Evolutionary conservation across 2,329 filamentous ascomycete genomes (phyloP).

Genomic region (Aspergillus neotritici): DNA sequence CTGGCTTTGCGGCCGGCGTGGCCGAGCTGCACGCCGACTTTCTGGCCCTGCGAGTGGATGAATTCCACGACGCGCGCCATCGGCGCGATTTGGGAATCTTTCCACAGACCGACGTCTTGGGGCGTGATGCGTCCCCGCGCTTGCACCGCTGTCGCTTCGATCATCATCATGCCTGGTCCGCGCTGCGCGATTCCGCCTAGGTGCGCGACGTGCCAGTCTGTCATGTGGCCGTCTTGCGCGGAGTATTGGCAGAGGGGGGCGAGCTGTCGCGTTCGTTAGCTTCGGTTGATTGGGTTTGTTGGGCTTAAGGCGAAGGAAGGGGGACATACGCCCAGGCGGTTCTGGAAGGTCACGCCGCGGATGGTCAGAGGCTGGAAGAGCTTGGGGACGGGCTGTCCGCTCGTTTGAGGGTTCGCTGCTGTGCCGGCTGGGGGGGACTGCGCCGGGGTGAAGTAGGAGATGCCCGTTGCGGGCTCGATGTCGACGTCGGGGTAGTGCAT

Average conservation of each 20-base stretch:
- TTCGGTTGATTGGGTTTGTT: not conserved
- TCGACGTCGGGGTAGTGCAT: not conserved
- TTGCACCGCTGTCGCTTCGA: slow-evolving; percentile 72
- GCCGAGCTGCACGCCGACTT: slow-evolving; percentile 72
- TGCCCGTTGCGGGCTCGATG: not conserved
- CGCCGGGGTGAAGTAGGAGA: slow-evolving; percentile 40
- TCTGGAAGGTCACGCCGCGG: slow-evolving; percentile 57
- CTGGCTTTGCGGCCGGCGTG: slow-evolving; percentile 67
- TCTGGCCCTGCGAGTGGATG: slow-evolving; percentile 69
- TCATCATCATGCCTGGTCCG: slow-evolving; percentile 67
- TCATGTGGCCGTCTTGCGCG: slow-evolving; percentile 65
- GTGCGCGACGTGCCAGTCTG: slow-evolving; percentile 76
- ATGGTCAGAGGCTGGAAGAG: slow-evolving; percentile 55
- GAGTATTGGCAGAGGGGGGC: slow-evolving; percentile 63
- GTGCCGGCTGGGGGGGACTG: slow-evolving; percentile 36
- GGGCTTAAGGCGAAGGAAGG: not conserved
- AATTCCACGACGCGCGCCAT: slow-evolving; percentile 66
- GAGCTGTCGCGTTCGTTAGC: not conserved
- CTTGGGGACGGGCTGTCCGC: slow-evolving; percentile 45
- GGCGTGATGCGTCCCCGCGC: slow-evolving; percentile 78
- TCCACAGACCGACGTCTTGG: slow-evolving; percentile 59
- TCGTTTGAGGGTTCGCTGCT: slow-evolving; percentile 37
- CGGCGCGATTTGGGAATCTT: slow-evolving; percentile 71
- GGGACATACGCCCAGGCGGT: slow-evolving; percentile 29
- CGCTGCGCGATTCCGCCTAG: slow-evolving; percentile 70